phyloP scores from a whole-genome alignment of 805 yeast genomes.

The Teunomyces kruisii region DNA sequence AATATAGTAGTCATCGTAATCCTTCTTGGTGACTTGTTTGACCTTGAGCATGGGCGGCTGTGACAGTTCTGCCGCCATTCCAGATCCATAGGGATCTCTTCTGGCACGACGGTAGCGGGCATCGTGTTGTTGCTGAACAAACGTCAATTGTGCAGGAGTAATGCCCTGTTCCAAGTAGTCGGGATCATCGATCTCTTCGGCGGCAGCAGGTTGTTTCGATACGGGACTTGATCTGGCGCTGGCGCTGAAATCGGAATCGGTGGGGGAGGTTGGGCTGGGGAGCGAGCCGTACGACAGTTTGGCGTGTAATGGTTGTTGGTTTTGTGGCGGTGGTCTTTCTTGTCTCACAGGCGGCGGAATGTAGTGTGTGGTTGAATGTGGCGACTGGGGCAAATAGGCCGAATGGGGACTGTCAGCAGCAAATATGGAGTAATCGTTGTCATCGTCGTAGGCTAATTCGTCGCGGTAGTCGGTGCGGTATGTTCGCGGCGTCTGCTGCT shows the following conservation, averaged over 20 bases:
- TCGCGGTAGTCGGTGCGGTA: conserved; percentile 1
- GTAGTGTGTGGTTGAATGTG: too few relatives aligned
- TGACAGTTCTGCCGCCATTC: neutral
- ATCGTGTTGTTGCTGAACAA: conserved; percentile 3
- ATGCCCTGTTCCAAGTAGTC: conserved; percentile 32
- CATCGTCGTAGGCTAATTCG: neutral
- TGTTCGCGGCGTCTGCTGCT: conserved; percentile 9
- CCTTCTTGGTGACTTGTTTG: conserved; percentile 5
- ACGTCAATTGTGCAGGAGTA: conserved; percentile 40
- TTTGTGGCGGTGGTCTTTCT: neutral
- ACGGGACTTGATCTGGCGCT: conserved; percentile 2
- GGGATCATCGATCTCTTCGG: conserved; percentile 10
- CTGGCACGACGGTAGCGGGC: conserved; percentile 2
- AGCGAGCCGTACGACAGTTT: neutral
- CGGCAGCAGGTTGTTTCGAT: neutral
- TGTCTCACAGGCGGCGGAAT: too few relatives aligned
- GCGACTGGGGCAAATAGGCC: too few relatives aligned
- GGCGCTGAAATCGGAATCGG: neutral
- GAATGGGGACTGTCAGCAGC: neutral
- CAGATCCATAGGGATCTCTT: neutral
- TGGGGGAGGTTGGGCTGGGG: neutral
- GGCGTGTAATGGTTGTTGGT: neutral
- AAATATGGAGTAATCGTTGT: neutral
- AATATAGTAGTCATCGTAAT: conserved; percentile 33
- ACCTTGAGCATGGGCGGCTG: neutral